Conservation (phyloP, 2,329 filamentous ascomycete genomes). For the Ceratocystiopsis brevicomis region DNA sequence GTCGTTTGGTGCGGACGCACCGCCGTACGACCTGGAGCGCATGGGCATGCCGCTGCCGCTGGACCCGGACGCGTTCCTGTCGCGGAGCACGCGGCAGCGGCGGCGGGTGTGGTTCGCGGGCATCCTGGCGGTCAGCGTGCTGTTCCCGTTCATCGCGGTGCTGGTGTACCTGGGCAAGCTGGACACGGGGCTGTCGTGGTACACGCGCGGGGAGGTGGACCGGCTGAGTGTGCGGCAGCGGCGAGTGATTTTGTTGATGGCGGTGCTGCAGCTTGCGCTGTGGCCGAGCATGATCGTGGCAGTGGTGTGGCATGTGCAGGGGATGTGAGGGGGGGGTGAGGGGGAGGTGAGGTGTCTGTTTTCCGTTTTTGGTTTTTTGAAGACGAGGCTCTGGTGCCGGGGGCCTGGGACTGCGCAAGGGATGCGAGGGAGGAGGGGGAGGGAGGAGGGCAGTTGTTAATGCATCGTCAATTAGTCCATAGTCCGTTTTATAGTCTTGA, state of each 20-base stretch:
- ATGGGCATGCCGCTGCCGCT: constrained; percentile 7
- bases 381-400: too few species aligned
- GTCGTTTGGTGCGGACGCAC: not conserved
- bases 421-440: too few species aligned
- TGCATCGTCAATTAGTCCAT: too few species aligned
- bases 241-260: constrained; percentile 17
- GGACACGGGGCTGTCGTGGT: constrained; percentile 28
- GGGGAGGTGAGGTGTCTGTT: not conserved
- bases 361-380: not conserved
- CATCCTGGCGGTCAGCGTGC: constrained; percentile 18
- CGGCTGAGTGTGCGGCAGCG: constrained; percentile 20
- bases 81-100: constrained; percentile 13
- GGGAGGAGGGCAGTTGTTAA: too few species aligned
- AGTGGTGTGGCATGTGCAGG: constrained; percentile 7
- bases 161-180: constrained; percentile 26
- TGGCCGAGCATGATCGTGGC: constrained; percentile 10
- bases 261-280: constrained; percentile 11
- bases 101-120: constrained; percentile 20
- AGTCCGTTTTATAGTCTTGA: too few species aligned
- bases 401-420: too few species aligned
- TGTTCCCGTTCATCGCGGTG: constrained; percentile 28
- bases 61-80: constrained; percentile 12
- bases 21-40: constrained; percentile 3
- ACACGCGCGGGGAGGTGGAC: constrained; percentile 25
- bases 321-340: not conserved